Base-by-base conservation (phyloP, 2,329 filamentous ascomycete genomes). In the Ambrosiella beaveri region DNA sequence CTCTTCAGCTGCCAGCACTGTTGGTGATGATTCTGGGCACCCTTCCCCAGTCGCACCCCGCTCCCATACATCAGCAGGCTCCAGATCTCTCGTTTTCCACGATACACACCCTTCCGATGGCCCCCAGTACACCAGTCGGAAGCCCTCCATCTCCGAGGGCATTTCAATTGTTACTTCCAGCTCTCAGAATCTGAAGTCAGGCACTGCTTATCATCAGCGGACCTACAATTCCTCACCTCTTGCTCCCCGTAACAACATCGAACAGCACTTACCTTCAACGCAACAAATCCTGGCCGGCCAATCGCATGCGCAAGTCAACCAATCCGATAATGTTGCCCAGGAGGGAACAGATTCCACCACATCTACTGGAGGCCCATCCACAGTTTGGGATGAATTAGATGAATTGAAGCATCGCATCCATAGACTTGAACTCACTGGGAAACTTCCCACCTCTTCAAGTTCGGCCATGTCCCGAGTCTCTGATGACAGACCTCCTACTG, bases 361-460 rank as follows among this genome's bases (percentile, higher is more conserved):
- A 39, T 97, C 93, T 0, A 93, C 88, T 0, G 89, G 85, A 1
- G 88, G 88, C 1, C 88, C 90, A 11, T 94, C 89, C 1, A 96
- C 89, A 0, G 88, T 98, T 2, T 98, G 93, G 93, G 93, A 97
- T 67, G 93, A 98, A 69, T 73, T 98, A 36, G 93, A 97, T 64
- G 93, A 97, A 63, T 73, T 98, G 52, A 97, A 97, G 68, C 93
- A 88, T 45, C 82, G 93, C 37, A 95, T 98, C 64, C 84, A 88
- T 64, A 86, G 88, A 61, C 78, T 98, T 8, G 93, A 97, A 68
- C 71, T 94, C 64, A 94, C 88, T 1, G 90, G 90, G 60, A 95
- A 94, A 69, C 73, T 93, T 39, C 89, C 90, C 0, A 74, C 87
- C 0, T 89, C 86, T 1, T 91, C 89, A 2, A 86, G 84, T 40